Conservation (phyloP, 148 eudicot species). For the Fagopyrum homotropicum region DNA sequence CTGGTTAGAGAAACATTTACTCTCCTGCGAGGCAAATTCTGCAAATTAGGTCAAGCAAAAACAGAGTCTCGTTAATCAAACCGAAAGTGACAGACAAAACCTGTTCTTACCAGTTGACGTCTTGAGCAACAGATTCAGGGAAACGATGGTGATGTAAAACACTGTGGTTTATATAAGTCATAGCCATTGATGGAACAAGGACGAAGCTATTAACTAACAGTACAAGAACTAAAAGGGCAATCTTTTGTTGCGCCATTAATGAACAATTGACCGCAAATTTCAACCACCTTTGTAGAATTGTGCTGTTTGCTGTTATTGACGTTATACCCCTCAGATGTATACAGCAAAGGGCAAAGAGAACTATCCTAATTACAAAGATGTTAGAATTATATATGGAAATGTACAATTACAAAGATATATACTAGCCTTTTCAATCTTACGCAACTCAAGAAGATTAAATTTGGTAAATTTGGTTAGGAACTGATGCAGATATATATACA, state of each 20-base stretch:
- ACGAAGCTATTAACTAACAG: slow-evolving; percentile 3
- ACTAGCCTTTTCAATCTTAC: not conserved
- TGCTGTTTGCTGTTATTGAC: not conserved
- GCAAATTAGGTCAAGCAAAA: slow-evolving; percentile 10
- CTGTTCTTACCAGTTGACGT: slow-evolving; percentile 53
- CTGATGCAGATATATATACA: not conserved
- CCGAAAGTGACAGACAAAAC: not conserved
- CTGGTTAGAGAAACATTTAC: slow-evolving; percentile 67
- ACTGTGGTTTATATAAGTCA: slow-evolving; percentile 34
- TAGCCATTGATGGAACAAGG: not conserved
- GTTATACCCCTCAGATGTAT: no score
- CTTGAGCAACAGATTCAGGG: slow-evolving; percentile 72
- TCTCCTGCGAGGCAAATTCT: slow-evolving; percentile 42
- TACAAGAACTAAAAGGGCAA: not conserved
- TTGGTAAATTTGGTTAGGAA: not conserved
- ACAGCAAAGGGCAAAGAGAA: no score
- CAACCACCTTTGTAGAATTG: not conserved
- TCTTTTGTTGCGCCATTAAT: not conserved
- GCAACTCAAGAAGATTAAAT: not conserved
- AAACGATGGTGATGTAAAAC: slow-evolving; percentile 63
- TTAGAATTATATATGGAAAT: no score
- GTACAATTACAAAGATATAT: no score
- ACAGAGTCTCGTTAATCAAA: not conserved
- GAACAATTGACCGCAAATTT: no score
- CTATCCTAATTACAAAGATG: no score